Base-by-base conservation (phyloP, 2,329 filamentous ascomycete genomes). In the Aspergillus aculeatus region DNA sequence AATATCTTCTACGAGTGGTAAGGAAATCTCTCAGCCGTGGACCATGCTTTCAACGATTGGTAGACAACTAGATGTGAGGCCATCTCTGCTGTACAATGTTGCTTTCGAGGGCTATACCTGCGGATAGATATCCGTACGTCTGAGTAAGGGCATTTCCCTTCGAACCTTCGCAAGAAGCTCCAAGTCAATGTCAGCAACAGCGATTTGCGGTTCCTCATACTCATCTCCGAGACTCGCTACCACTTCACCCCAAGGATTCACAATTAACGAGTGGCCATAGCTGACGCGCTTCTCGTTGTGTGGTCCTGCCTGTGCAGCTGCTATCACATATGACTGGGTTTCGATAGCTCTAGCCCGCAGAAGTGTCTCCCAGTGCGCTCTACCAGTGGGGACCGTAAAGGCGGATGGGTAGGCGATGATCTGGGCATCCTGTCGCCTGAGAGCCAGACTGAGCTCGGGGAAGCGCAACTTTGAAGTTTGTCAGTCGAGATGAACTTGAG, bases 341-440 rank as follows among this genome's bases (percentile, higher is more conserved):
- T 97, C 94, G 61, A 97, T 91, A 10, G 94, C 94, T 50, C 94
- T 82, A 3, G 91, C 87, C 29, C 90, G 82, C 14, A 97, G 80
- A 5, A 98, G 78, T 2, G 86, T 81, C 69, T 92, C 87, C 94
- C 94, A 98, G 77, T 97, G 94, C 1, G 90, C 90, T 58, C 81
- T 82, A 0, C 94, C 94, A 0, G 94, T 97, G 1, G 89, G 86
- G 0, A 96, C 83, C 0, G 93, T 96, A 71, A 97, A 98, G 4
- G 94, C 94, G 5, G 90, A 94, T 0, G 94, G 94, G 71, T 94
- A 97, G 0, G 91, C 86, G 53, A 97, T 80, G 56, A 96, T 80
- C 63, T 96, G 87, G 1, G 92, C 91, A 23, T 83, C 81, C 57
- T 86, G 84, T 6, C 84, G 78, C 29, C 85, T 84, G 19, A 96